Evolutionary conservation across 345 rosid species (phyloP).

Genomic region (Acer yangbiense): DNA sequence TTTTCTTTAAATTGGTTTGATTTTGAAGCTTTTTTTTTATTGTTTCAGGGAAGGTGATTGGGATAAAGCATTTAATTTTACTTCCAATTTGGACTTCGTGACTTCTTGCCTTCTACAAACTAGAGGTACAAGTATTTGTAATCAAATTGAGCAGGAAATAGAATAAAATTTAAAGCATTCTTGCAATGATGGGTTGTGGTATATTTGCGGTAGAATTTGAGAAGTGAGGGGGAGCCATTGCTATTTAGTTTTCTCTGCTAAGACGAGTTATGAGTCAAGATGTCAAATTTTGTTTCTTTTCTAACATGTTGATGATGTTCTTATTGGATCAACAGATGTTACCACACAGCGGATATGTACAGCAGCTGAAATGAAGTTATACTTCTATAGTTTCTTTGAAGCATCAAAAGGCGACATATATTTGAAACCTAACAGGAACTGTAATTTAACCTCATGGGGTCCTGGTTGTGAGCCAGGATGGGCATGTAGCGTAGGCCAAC

Average conservation of each 20-base stretch:
- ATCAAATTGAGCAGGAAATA: neutral
- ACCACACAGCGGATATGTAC: slow-evolving; percentile 55
- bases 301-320: slow-evolving; percentile 4
- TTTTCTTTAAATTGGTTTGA: no score
- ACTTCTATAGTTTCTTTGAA: slow-evolving; percentile 55
- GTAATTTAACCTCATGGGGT: slow-evolving; percentile 83
- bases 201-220: neutral
- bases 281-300: slow-evolving; percentile 3
- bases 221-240: neutral
- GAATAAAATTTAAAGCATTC: neutral
- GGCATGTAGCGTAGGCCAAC: slow-evolving; percentile 67
- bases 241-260: neutral
- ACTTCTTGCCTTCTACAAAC: neutral
- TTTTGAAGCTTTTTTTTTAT: no score
- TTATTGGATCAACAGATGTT: slow-evolving; percentile 41
- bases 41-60: no score
- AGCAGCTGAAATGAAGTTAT: slow-evolving; percentile 77
- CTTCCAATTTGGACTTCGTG: no score
- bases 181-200: neutral
- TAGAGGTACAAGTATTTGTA: slow-evolving; percentile 43
- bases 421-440: slow-evolving; percentile 70
- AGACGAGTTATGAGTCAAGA: neutral
- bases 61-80: no score
- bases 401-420: slow-evolving; percentile 30
- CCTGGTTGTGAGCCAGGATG: slow-evolving; percentile 98